Evolutionary conservation across 2,329 filamentous ascomycete species (phyloP), one percentile per base, ranked within the genome.

Genomic region (Diaporthe velutina): DNA sequence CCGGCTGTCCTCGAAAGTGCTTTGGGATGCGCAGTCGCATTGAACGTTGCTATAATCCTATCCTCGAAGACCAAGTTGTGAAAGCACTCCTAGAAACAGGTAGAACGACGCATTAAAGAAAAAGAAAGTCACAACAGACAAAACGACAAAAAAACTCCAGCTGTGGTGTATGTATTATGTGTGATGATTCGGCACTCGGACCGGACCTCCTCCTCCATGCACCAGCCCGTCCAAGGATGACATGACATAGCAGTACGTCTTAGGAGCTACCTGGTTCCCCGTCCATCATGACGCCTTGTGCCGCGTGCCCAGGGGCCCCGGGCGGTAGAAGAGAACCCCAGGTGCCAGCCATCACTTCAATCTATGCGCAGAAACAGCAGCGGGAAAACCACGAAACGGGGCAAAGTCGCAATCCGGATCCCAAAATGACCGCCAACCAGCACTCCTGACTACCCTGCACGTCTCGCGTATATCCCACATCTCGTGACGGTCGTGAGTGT

Each of bases 401-500:
- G 40, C 33, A 67, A 74, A 57, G 55, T 74, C 35, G 67, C 57
- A 71, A 70, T 70, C 74, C 70, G 73, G 68, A 54, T 66, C 73
- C 72, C 42, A 67, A 66, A 55, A 55, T 57, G 54, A 58, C 66
- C 57, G 38, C 50, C 68, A 57, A 64, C 61, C 57, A 30, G 54
- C 58, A 70, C 60, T 52, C 54, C 48, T 76, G 73, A 70, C 74
- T 70, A 61, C 66, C 68, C 64, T 73, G 68, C 73, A 58, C 74
- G 68, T 64, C 68, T 70, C 74, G 58, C 73, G 50, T 74, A 52
- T 50, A 54, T 72, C 67, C 74, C 74, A 74, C 72, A 71, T 67
- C 73, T 76, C 74, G 68, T 76, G 74, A 74, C 73, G 74, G 74
- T 76, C 74, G 73, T 74, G 73, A 72, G 72, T 57, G 45, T 57